A percentile compares a stretch with the other conserved stretches of the same genome.
These are phyloP conservation scores for Camillea tinctor DNA, from an alignment of 2,329 filamentous ascomycete genomes.

Conservation along the genomic window DNA sequence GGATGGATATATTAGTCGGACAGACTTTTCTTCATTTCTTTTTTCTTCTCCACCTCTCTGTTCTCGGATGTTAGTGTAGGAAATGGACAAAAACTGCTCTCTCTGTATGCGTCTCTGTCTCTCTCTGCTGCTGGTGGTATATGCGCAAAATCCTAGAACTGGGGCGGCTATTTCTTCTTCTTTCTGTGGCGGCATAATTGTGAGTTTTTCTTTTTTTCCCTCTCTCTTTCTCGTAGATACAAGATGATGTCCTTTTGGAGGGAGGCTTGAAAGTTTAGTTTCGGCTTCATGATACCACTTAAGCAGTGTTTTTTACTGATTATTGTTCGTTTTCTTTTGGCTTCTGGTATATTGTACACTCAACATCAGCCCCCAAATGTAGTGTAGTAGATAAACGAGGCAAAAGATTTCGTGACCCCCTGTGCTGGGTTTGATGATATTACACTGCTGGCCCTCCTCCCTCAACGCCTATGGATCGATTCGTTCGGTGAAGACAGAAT, in stretches of 20 bases:
- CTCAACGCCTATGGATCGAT: background rate
- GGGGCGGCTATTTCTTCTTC: slow-evolving; percentile 15
- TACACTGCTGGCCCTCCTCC: too few relatives aligned
- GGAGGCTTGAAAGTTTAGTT: slow-evolving; percentile 14
- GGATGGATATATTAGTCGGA: slow-evolving; percentile 10
- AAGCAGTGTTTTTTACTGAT: slow-evolving; percentile 12
- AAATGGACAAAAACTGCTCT: slow-evolving; percentile 1
- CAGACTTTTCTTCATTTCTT: too few relatives aligned
- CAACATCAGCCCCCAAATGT: too few relatives aligned
- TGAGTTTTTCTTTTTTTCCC: too few relatives aligned
- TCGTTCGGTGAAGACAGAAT: background rate
- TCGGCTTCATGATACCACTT: slow-evolving; percentile 28
- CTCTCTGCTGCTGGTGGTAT: too few relatives aligned
- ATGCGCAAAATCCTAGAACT: slow-evolving; percentile 12
- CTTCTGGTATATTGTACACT: slow-evolving; percentile 5
- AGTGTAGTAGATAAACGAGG: slow-evolving; percentile 5
- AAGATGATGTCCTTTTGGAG: slow-evolving; percentile 11
- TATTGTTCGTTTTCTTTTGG: too few relatives aligned
- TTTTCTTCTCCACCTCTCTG: too few relatives aligned
- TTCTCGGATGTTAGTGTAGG: slow-evolving; percentile 5
- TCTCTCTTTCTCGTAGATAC: slow-evolving; percentile 23
- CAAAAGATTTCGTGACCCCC: background rate
- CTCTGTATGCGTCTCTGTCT: slow-evolving; percentile 7
- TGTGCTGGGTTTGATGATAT: background rate
- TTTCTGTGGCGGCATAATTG: slow-evolving; percentile 21